Evolutionary conservation across 1,284 basidiomycete genomes (phyloP), one percentile per base, ranked within the genome.

Genomic region (Malassezia equina): DNA sequence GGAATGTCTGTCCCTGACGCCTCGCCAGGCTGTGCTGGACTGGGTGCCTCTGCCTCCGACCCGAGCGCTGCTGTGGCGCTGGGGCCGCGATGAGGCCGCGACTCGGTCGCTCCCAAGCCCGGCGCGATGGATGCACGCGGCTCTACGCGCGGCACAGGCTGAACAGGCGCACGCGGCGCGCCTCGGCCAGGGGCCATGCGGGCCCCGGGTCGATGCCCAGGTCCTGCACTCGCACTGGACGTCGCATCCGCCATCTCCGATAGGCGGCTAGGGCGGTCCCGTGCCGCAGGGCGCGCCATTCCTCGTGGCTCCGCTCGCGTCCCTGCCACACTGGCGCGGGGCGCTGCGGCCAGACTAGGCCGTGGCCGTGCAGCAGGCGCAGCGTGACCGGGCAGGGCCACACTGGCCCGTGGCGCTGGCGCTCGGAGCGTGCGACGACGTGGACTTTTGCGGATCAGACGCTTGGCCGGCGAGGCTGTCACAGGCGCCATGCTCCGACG

Each of bases 371-470:
- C 15, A n/a, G 33, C 33, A 1, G 33, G 33, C 33, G 33, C 33
- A 17, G 33, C 33, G 17, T 34, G 33, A 17, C 33, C 15, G 15
- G 33, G 7, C 8, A 34, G 4, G 33, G 3, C 40, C 21, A 42
- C 23, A 27, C 40, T 42, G 19, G 40, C 13, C 1, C 40, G 40
- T 15, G 40, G 40, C 40, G 23, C 40, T 19, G 33, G 33, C 33
- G 33, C 33, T 11, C 43, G 43, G 5, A 47, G 46, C 23, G 25
- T 19, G n/a, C 46, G 46, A 5, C 46, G 46, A 1, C 46, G 46
- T 47, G 46, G 46, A 27, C 46, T 47, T 23, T 47, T 47, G 46
- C 46, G 46, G 9, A 11, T 9, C 4, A 47, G 12, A 5, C 46
- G 46, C 15, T 15, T 7, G 13, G 46, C 46, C 3, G 32, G 46